Evolutionary conservation across 2,329 filamentous ascomycete species (phyloP).

Genomic region (Tolypocladium endophyticum): DNA sequence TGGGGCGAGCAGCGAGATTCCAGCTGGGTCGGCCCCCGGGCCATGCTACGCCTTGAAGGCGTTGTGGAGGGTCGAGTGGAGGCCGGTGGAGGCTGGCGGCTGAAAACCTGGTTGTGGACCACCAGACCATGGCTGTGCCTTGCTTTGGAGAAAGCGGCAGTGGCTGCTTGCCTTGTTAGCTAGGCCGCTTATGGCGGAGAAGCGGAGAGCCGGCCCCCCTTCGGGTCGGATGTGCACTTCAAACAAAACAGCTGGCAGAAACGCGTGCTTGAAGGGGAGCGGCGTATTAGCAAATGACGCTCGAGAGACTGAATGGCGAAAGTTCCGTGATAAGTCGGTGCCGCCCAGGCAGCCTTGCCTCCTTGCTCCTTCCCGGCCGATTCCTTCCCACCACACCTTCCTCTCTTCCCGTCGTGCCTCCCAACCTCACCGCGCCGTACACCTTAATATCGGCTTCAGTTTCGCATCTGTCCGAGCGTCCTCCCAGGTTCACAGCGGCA

Average conservation of each 20-base stretch:
- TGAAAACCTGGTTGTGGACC: not conserved
- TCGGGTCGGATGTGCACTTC: not conserved
- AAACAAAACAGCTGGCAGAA: not conserved
- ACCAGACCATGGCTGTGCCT: not conserved
- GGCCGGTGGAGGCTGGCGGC: not conserved
- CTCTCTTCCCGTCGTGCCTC: too few species aligned
- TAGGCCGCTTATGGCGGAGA: not conserved
- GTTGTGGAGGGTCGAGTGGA: not conserved
- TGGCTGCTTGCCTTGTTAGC: not conserved
- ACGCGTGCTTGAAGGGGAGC: not conserved
- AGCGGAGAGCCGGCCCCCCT: not conserved
- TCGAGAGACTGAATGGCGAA: not conserved
- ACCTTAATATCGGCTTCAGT: not conserved
- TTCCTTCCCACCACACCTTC: not conserved
- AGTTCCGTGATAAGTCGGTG: not conserved
- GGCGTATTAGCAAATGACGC: not conserved
- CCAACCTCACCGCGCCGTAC: not conserved
- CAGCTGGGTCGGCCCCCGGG: not conserved
- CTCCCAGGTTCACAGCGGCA: not conserved
- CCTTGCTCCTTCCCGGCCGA: not conserved
- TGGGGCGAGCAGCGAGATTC: not conserved
- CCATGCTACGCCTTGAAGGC: not conserved
- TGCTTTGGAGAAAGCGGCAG: not conserved
- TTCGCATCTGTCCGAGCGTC: not conserved
- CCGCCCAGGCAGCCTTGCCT: not conserved